Base-by-base conservation (phyloP, 495 filamentous ascomycete genomes). In the Trichoderma virens region DNA sequence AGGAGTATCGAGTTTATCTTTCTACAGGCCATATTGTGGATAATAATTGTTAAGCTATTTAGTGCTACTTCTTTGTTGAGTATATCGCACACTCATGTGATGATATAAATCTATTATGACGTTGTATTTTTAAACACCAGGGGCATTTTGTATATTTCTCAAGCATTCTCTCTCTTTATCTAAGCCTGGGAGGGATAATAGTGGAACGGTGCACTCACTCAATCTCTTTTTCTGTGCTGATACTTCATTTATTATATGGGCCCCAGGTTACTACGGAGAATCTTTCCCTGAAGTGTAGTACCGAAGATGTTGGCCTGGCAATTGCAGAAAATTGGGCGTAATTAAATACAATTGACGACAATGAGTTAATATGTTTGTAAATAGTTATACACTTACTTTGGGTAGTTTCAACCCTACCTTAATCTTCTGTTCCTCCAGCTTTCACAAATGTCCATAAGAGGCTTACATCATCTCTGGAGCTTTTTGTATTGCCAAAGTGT, bases 231-330 rank as follows among this genome's bases (percentile, higher is more conserved):
- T 18, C 3, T 28, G 2, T 4, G 16, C 25, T 20, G 4, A 4
- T 56, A 3, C 5, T 16, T 27, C 23, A 30, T 28, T 16, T 0
- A 8, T 56, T 13, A 85, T 85, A 3, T 91, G 87, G 88, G 88
- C 88, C 61, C 87, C 88, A 16, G 78, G 65, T 61, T 82, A 90
- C 47, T 88, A 90, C 64, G 88, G 88, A 63, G 88, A 91, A 75
- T 85, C 87, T 72, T 91, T 85, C 83, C 88, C 88, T 91, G 25
- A 86, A 86, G 43, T 90, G 90, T 73, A 86, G 88, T 66, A 85
- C 87, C 20, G 84, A 86, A 63, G 88, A 87, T 75, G 87, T 90
- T 59, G 87, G 82, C 68, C 80, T 91, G 64, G 87, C 86, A 45
- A 90, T 88, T 39, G 83, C 88, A 47, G 88, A 84, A 61, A 91